Percentiles rank a stretch among this genome's conserved stretches.
Conservation (phyloP, 2,329 filamentous ascomycete species). For the Zasmidium citrigriseum region DNA sequence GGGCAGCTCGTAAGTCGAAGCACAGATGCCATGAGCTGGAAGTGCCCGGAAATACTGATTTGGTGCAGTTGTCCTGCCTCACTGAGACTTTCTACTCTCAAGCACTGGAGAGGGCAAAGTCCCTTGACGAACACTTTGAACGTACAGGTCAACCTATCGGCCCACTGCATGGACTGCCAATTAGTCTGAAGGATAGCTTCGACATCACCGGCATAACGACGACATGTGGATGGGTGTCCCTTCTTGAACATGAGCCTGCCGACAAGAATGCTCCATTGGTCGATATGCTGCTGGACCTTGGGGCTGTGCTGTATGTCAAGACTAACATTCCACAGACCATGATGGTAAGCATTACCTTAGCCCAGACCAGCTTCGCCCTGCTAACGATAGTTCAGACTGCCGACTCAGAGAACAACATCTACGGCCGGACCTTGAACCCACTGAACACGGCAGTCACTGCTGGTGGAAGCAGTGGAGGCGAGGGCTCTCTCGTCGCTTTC, state of each 20-base stretch:
- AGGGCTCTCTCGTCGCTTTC: conserved; percentile 43
- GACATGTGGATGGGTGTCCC: conserved; percentile 1
- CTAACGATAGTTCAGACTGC: background rate
- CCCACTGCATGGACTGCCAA: conserved; percentile 52
- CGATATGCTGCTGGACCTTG: conserved; percentile 44
- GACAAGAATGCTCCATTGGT: conserved; percentile 43
- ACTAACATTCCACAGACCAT: conserved; percentile 57
- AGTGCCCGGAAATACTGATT: too few relatives aligned
- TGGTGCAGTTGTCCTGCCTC: conserved; percentile 17
- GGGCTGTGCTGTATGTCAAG: conserved; percentile 54
- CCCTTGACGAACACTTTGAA: conserved; percentile 24
- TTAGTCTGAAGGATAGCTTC: conserved; percentile 53
- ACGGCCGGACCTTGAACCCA: conserved; percentile 53
- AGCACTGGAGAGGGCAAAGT: conserved; percentile 24
- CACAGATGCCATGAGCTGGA: too few relatives aligned
- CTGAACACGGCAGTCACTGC: conserved; percentile 45
- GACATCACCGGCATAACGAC: conserved; percentile 6
- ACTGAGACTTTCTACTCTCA: conserved; percentile 46
- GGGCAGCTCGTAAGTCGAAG: conserved; percentile 25
- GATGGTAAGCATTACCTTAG: background rate
- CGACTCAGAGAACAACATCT: conserved; percentile 57
- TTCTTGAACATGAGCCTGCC: conserved; percentile 28
- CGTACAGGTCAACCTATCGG: conserved; percentile 13
- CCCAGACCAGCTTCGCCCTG: background rate
- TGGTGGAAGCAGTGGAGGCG: conserved; percentile 52